Conservation (phyloP, 2,329 filamentous ascomycete species). For the Orbilia javanica region DNA sequence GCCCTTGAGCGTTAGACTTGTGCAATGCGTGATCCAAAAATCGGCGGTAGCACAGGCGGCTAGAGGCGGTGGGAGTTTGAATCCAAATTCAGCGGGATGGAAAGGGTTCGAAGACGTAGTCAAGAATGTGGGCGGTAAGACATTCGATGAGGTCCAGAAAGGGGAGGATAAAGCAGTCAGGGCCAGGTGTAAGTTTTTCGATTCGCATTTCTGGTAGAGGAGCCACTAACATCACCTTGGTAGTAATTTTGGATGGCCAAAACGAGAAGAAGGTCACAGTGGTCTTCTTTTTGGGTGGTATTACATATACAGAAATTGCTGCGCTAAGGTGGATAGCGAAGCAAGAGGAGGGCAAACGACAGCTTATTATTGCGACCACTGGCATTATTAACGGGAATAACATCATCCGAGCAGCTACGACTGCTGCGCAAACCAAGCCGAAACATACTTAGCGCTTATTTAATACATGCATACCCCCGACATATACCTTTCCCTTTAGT, state of each 20-base stretch:
- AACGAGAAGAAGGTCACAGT: constrained; percentile 85
- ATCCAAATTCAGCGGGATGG: constrained; percentile 74
- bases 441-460: constrained; percentile 1
- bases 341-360: constrained; percentile 78
- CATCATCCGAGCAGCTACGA: constrained; percentile 87
- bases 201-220: not conserved
- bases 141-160: constrained; percentile 91
- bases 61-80: constrained; percentile 70
- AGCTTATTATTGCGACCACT: constrained; percentile 92
- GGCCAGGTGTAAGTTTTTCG: constrained; percentile 69
- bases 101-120: constrained; percentile 92
- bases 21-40: constrained; percentile 94
- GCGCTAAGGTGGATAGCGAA: constrained; percentile 89
- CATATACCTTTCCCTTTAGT: not conserved
- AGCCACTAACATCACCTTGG: not conserved
- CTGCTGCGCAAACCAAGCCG: constrained; percentile 64
- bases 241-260: constrained; percentile 76
- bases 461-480: not conserved
- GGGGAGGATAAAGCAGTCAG: constrained; percentile 93
- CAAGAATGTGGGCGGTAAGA: constrained; percentile 86
- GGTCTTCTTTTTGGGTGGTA: constrained; percentile 97
- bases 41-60: constrained; percentile 80
- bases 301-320: constrained; percentile 96
- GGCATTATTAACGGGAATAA: constrained; percentile 88
- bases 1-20: constrained; percentile 87